Percentiles rank a stretch among this genome's conserved stretches.
Evolutionary conservation across 2,329 filamentous ascomycete genomes (phyloP).

Genomic region (Talaromyces sp.): DNA sequence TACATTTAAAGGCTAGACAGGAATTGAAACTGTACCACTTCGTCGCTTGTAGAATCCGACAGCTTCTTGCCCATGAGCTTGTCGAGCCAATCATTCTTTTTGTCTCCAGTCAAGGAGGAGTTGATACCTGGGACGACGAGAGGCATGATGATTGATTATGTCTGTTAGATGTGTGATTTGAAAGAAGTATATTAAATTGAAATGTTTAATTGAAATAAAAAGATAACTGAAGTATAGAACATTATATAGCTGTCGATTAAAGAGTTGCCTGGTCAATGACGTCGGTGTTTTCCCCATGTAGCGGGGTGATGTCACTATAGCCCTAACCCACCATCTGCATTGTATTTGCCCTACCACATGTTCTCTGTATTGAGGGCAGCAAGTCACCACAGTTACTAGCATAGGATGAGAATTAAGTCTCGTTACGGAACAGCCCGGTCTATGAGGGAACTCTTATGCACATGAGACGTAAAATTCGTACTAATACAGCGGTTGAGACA

Average conservation of each 20-base stretch:
- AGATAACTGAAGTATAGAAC: neutral
- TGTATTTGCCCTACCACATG: too few relatives aligned
- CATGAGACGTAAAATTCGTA: neutral
- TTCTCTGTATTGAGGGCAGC: too few relatives aligned
- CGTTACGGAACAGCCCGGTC: neutral
- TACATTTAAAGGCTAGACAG: neutral
- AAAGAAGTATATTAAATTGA: neutral
- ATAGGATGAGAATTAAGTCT: too few relatives aligned
- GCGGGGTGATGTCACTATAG: constrained; percentile 10
- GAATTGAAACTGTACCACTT: constrained; percentile 26
- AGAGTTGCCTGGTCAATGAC: constrained; percentile 5
- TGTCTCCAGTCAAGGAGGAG: constrained; percentile 26
- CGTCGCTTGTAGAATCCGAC: constrained; percentile 35
- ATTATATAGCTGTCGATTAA: too few relatives aligned
- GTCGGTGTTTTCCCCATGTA: neutral
- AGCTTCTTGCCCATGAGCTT: constrained; percentile 49
- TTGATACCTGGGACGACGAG: constrained; percentile 47
- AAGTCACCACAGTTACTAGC: too few relatives aligned
- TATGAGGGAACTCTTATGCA: neutral
- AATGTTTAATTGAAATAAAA: neutral
- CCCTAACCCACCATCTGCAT: neutral
- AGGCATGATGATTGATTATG: constrained; percentile 35
- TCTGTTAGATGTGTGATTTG: neutral
- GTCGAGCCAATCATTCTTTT: constrained; percentile 41
- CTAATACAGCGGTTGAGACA: neutral